Percentiles rank a stretch among this genome's conserved stretches.
These are phyloP conservation scores for Blumeria hordei DNA, from an alignment of 2,329 filamentous ascomycete genomes.

Conservation along the genomic window DNA sequence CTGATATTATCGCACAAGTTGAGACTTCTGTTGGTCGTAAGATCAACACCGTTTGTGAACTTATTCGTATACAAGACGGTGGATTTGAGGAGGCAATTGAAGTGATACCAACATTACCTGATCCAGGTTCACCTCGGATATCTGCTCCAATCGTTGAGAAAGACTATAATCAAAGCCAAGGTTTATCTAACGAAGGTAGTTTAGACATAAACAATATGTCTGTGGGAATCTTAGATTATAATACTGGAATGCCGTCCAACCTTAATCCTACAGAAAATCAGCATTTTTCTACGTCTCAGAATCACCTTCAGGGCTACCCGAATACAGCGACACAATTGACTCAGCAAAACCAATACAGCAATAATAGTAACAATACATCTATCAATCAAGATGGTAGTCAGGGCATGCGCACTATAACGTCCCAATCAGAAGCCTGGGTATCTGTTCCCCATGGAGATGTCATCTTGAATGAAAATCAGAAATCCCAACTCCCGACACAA, in stretches of 20 bases:
- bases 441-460: constrained; percentile 42
- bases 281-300: constrained; percentile 28
- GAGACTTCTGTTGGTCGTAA: constrained; percentile 46
- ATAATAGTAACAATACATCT: constrained; percentile 2
- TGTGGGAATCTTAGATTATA: constrained; percentile 42
- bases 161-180: constrained; percentile 20
- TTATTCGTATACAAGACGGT: constrained; percentile 54
- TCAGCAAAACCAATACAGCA: constrained; percentile 5
- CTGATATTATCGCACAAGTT: constrained; percentile 51
- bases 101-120: too few relatives aligned
- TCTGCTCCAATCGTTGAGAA: constrained; percentile 30
- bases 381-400: constrained; percentile 4
- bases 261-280: constrained; percentile 27
- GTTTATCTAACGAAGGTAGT: constrained; percentile 31
- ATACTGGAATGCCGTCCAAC: constrained; percentile 32
- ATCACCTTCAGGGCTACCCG: constrained; percentile 32
- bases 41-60: constrained; percentile 35
- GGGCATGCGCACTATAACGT: constrained; percentile 14
- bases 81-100: constrained; percentile 33
- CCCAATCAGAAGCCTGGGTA: constrained; percentile 45
- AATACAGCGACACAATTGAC: constrained; percentile 24
- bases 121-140: constrained; percentile 22
- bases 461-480: constrained; percentile 13
- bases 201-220: constrained; percentile 40
- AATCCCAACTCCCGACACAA: constrained; percentile 2